Evolutionary conservation across 192 early-diverging fungal genomes (phyloP), one percentile per base, ranked within the genome.

Genomic region (Backusella westeae): DNA sequence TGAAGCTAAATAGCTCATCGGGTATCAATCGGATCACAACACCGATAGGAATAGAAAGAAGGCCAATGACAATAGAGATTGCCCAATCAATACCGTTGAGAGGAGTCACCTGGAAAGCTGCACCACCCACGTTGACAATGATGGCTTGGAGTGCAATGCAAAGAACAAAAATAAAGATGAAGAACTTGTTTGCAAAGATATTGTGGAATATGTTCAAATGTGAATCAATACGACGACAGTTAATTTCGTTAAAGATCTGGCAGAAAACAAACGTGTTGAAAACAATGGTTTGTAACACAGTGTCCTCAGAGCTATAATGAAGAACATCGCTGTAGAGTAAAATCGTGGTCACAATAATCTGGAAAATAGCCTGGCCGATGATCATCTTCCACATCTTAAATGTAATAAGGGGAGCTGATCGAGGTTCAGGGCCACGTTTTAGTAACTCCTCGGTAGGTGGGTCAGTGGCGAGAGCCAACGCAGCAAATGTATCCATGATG

Each of bases 401-500:
- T 6, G 87, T 91, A 75, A 99, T 96, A 34, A 99, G 81, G 8
- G 95, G 90, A 38, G 94, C 92, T n/a, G 83, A 87, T 35, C 90
- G 87, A 71, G 91, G 86, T 71, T 97, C 93, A 15, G 98, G 97
- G 14, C 90, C 88, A 70, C 97, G 91, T 38, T 97, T 85, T 34
- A 99, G 87, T 32, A 99, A 79, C n/a, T 92, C 93, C 5, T 80
- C 79, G 1, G 91, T 93, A 1, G 98, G 97, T 59, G 93, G 92
- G 76, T 99, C 98, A 17, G 98, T 98, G 4, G 98, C 97, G 42
- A 98, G 89, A 0, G 97, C 98, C 26, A 99, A 90, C 17, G 98
- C 96, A 2, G 98, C 98, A 80, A 99, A 88, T 0, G 97, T 96
- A 87, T 99, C 97, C 98, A 99, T 99, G 53, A 99, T 99, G 76